Percentiles rank a stretch among this genome's conserved stretches.
phyloP scores from a whole-genome alignment of 2,329 filamentous ascomycete species.

The Diaporthe humulicola region DNA sequence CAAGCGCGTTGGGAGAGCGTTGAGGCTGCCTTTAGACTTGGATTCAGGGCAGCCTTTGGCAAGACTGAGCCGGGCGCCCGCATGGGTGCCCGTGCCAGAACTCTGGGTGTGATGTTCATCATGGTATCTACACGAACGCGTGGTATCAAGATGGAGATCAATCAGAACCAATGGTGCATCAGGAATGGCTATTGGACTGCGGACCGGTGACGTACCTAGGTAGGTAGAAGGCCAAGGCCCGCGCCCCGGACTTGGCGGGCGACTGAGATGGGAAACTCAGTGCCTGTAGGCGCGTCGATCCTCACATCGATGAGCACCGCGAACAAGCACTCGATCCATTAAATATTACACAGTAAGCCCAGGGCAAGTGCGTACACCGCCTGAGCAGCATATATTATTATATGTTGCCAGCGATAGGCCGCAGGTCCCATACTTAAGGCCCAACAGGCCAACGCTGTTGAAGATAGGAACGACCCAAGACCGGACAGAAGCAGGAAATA shows the following conservation, averaged over 20 bases:
- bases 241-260: neutral
- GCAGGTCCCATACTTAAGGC: too few species aligned
- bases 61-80: slow-evolving; percentile 3
- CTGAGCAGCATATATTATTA: neutral
- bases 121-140: neutral
- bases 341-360: neutral
- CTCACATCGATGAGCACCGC: neutral
- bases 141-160: neutral
- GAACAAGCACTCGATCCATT: neutral
- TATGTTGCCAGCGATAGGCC: neutral
- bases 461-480: too few species aligned
- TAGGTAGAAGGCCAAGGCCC: neutral
- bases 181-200: neutral
- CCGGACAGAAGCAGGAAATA: neutral
- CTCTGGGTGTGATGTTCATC: slow-evolving; percentile 1
- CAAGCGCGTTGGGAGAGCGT: neutral
- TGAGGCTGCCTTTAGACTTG: neutral
- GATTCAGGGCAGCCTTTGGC: neutral
- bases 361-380: too few species aligned
- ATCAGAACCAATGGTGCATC: neutral
- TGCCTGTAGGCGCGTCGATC: neutral
- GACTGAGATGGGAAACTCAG: neutral
- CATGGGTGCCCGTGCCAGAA: neutral
- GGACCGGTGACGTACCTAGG: neutral
- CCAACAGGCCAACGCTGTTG: too few species aligned